Percentiles rank a stretch among this genome's conserved stretches.
Evolutionary conservation across 2,329 filamentous ascomycete genomes (phyloP).

Genomic region (Colletotrichum agaves): DNA sequence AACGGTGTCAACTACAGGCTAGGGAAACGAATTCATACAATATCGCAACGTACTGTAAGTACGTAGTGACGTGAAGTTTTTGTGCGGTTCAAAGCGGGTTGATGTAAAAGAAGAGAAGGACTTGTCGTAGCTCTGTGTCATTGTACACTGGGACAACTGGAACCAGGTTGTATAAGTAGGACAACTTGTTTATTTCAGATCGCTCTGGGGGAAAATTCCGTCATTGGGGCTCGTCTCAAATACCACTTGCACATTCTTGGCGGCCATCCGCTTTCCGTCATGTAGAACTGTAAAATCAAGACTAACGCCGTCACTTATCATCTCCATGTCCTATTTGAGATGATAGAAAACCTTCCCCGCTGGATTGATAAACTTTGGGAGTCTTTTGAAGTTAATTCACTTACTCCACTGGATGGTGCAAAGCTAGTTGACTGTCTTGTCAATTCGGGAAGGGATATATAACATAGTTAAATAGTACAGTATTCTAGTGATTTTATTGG

Average conservation of each 20-base stretch:
- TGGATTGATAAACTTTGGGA: slow-evolving; percentile 36
- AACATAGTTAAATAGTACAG: slow-evolving; percentile 15
- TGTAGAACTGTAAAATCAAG: slow-evolving; percentile 41
- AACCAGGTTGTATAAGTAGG: neutral
- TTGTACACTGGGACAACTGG: neutral
- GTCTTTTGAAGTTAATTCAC: neutral
- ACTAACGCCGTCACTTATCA: slow-evolving; percentile 38
- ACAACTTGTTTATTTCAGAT: neutral
- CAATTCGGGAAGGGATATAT: accelerated
- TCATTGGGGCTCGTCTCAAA: too few relatives aligned
- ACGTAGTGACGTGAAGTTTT: neutral
- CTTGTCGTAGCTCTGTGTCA: neutral
- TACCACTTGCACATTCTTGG: slow-evolving; percentile 29
- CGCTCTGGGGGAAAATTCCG: neutral
- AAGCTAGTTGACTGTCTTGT: slow-evolving; percentile 16
- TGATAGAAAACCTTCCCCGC: slow-evolving; percentile 22
- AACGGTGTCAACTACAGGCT: neutral
- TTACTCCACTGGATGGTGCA: slow-evolving; percentile 41
- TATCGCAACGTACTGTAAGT: neutral
- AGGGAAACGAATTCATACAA: neutral
- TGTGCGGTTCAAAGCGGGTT: neutral
- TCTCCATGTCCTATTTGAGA: slow-evolving; percentile 35
- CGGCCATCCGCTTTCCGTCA: slow-evolving; percentile 34
- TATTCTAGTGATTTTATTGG: slow-evolving; percentile 13
- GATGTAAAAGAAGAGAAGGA: neutral